phyloP scores from a whole-genome alignment of 257 asterid species.

The Ocimum tenuiflorum region DNA sequence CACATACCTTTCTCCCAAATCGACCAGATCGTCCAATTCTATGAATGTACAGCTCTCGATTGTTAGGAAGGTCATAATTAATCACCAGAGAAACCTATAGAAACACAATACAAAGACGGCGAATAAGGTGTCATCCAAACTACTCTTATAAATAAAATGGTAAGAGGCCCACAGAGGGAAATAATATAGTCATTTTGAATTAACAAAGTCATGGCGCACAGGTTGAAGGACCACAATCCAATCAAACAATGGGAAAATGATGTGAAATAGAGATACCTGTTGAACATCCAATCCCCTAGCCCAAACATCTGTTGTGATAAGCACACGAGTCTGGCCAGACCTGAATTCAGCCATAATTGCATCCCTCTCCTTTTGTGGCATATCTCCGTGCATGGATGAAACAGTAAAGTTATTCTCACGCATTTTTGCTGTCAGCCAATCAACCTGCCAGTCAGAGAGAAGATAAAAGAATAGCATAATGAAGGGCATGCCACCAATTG shows the following conservation, averaged over 20 bases:
- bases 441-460: constrained; percentile 46
- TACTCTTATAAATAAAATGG: background rate
- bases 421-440: constrained; percentile 90
- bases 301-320: constrained; percentile 98
- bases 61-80: constrained; percentile 90
- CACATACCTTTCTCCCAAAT: constrained; percentile 81
- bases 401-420: constrained; percentile 82
- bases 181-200: background rate
- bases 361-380: constrained; percentile 97
- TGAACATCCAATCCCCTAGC: constrained; percentile 98
- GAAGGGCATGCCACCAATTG: background rate
- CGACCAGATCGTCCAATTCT: constrained; percentile 97
- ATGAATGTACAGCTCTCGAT: constrained; percentile 88
- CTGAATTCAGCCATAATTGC: constrained; percentile 88
- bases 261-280: constrained; percentile 44
- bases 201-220: background rate
- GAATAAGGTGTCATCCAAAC: background rate
- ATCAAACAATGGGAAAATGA: background rate
- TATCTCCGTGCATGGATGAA: constrained; percentile 97
- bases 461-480: background rate
- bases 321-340: constrained; percentile 78
- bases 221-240: background rate
- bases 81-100: constrained; percentile 78
- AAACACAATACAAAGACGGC: constrained; percentile 2
- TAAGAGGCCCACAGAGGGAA: background rate